Conservation (phyloP, 2,329 filamentous ascomycete species). For the Penicillium verrucosum region DNA sequence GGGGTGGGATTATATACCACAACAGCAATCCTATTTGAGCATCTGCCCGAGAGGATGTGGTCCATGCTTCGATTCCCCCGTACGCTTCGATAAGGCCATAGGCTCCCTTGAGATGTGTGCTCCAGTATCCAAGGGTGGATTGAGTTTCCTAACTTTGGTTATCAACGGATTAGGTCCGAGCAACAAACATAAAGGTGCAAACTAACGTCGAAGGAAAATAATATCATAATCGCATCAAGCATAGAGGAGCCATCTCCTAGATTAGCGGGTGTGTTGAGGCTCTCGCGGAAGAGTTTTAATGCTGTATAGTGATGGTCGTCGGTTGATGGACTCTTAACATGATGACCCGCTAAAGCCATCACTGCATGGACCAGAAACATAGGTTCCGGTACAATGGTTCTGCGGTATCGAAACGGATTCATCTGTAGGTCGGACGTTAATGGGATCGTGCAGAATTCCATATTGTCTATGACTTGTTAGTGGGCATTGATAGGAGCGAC, state of each 20-base stretch:
- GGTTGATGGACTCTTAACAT: not conserved
- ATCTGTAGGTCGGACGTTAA: not conserved
- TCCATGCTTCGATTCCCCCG: not conserved
- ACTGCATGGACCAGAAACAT: not conserved
- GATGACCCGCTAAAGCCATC: not conserved
- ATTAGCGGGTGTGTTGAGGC: not conserved
- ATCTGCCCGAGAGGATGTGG: not conserved
- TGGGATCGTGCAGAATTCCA: not conserved
- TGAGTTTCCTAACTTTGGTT: not conserved
- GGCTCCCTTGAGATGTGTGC: not conserved
- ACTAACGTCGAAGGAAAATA: not conserved
- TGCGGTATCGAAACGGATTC: not conserved
- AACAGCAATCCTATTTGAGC: not conserved
- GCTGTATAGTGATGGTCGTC: not conserved
- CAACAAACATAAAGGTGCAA: not conserved
- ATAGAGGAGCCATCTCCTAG: not conserved
- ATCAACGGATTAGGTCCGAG: not conserved
- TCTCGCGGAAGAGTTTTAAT: not conserved
- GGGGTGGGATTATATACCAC: not conserved
- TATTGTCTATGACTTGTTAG: not conserved
- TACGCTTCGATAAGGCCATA: not conserved
- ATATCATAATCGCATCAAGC: not conserved
- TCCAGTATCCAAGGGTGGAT: not conserved
- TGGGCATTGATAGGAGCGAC: not conserved
- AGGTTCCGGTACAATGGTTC: not conserved